These are phyloP conservation scores for Ceratobasidium sp. DNA, from an alignment of 1,284 basidiomycete genomes.

Conservation along the genomic window DNA sequence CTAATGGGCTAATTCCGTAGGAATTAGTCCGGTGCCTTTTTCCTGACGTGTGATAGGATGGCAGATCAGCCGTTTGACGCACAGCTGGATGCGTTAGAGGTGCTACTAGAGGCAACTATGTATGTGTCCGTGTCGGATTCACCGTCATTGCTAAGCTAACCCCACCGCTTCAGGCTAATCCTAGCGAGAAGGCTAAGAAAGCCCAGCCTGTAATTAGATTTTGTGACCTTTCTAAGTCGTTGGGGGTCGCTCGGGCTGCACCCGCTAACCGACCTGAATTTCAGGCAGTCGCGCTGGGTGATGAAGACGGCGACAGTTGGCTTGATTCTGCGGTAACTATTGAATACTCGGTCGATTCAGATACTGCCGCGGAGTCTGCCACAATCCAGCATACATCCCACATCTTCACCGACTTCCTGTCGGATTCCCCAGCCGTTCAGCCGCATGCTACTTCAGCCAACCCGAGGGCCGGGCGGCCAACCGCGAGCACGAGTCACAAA, in stretches of 20 bases:
- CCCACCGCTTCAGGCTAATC: background rate
- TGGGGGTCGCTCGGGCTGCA: background rate
- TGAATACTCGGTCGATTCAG: background rate
- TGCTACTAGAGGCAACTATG: background rate
- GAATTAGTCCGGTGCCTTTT: slow-evolving; percentile 2
- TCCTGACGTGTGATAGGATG: background rate
- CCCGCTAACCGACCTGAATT: background rate
- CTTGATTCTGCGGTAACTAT: background rate
- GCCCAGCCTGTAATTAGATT: background rate
- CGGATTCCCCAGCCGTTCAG: too few relatives aligned
- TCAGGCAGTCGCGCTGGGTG: background rate
- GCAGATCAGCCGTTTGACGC: too few relatives aligned
- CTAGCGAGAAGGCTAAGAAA: background rate
- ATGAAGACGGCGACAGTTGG: slow-evolving; percentile 3
- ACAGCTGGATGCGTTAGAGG: too few relatives aligned
- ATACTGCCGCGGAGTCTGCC: too few relatives aligned
- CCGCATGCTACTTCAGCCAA: too few relatives aligned
- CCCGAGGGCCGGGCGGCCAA: too few relatives aligned
- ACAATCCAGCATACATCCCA: too few relatives aligned
- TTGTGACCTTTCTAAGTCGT: background rate
- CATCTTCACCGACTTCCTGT: too few relatives aligned
- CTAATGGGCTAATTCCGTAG: background rate
- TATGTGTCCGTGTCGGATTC: background rate
- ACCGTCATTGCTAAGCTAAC: background rate
- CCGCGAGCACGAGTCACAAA: too few relatives aligned